A percentile compares a stretch with the other conserved stretches of the same genome.
These are phyloP conservation scores for Penicillium diatomitis DNA, from an alignment of 495 filamentous ascomycete genomes.

Conservation along the genomic window DNA sequence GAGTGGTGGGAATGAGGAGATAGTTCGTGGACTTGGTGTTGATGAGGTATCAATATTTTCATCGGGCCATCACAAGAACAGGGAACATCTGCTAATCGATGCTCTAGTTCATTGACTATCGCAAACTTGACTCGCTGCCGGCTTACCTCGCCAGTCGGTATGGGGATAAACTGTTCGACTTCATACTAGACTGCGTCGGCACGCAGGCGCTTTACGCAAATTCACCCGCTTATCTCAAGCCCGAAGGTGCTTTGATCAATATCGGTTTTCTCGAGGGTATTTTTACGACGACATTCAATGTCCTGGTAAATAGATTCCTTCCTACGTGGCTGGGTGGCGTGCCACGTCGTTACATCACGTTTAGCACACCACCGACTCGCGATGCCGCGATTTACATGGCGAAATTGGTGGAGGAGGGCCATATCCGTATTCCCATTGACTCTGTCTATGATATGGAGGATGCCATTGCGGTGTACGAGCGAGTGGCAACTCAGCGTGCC, in stretches of 20 bases:
- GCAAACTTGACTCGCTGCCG: conserved; percentile 14
- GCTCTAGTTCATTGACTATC: conserved; percentile 32
- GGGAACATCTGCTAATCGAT: neutral
- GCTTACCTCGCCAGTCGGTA: conserved; percentile 16
- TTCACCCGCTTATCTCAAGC: conserved; percentile 27
- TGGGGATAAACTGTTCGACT: conserved; percentile 23
- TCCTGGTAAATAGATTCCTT: conserved; percentile 20
- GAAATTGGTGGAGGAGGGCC: conserved; percentile 16
- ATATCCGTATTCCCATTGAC: conserved; percentile 24
- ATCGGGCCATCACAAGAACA: neutral
- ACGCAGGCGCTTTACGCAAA: conserved; percentile 20
- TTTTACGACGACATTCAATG: conserved; percentile 14
- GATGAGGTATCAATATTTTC: conserved; percentile 10
- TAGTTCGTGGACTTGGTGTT: conserved; percentile 15
- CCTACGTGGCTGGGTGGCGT: conserved; percentile 29
- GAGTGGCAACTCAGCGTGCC: conserved; percentile 23
- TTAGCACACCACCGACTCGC: conserved; percentile 19
- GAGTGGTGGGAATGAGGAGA: conserved; percentile 16
- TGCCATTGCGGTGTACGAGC: conserved; percentile 22
- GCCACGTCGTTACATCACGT: conserved; percentile 23
- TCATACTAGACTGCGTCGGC: conserved; percentile 31
- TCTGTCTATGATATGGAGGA: conserved; percentile 29
- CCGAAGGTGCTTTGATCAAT: conserved; percentile 26
- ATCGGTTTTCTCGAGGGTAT: conserved; percentile 22
- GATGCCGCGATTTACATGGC: conserved; percentile 17